These are phyloP conservation scores for Amaranthus palmeri DNA, from an alignment of 148 eudicot genomes.

Conservation along the genomic window DNA sequence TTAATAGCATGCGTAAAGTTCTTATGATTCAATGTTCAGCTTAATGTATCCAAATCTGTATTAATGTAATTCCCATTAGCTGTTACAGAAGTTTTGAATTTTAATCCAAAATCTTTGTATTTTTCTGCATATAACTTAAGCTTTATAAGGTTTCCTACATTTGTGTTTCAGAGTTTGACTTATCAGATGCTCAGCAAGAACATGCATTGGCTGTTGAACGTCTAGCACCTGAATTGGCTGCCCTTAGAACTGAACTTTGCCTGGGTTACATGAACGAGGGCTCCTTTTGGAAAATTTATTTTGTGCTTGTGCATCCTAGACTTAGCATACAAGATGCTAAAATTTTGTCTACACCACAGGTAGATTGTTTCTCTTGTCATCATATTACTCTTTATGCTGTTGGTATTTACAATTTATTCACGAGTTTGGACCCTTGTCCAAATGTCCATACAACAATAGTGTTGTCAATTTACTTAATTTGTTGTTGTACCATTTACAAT, in stretches of 20 bases:
- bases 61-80: too few species aligned
- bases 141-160: constrained; percentile 2
- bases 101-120: background rate
- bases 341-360: constrained; percentile 79
- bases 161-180: constrained; percentile 56
- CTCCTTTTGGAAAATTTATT: constrained; percentile 92
- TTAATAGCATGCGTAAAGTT: too few species aligned
- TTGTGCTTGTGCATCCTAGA: constrained; percentile 83
- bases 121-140: background rate
- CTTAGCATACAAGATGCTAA: constrained; percentile 64
- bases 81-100: background rate
- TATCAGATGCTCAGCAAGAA: constrained; percentile 95
- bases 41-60: too few species aligned
- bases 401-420: background rate
- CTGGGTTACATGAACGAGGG: constrained; percentile 84
- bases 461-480: background rate
- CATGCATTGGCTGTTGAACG: constrained; percentile 91
- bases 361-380: constrained; percentile 21
- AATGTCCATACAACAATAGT: too few species aligned
- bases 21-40: too few species aligned
- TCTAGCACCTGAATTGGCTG: constrained; percentile 78
- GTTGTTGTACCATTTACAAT: background rate
- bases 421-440: too few species aligned
- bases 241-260: constrained; percentile 86
- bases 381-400: background rate